Evolutionary conservation across 805 yeast species (phyloP).

Genomic region (Metschnikowia continentalis): DNA sequence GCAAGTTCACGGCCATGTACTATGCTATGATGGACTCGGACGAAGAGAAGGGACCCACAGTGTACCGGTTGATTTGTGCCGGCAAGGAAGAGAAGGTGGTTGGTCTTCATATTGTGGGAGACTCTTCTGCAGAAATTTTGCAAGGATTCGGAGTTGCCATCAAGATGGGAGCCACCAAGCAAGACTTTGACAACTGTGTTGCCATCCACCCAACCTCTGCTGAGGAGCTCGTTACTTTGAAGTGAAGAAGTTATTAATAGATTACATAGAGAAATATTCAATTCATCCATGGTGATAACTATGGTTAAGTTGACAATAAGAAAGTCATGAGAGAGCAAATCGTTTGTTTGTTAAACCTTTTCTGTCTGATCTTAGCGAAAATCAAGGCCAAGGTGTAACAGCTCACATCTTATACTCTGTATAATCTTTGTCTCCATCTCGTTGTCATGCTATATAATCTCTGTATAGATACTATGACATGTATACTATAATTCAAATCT

Average conservation of each 20-base stretch:
- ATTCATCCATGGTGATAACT: background rate
- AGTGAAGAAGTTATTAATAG: background rate
- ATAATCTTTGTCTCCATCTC: too few relatives aligned
- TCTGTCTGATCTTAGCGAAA: too few relatives aligned
- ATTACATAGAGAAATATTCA: background rate
- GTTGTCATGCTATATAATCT: too few relatives aligned
- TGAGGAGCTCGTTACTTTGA: conserved; percentile 90
- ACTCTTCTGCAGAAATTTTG: conserved; percentile 81
- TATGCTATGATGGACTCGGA: conserved; percentile 70
- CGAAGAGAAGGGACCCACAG: conserved; percentile 77
- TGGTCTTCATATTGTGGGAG: conserved; percentile 93
- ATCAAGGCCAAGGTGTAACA: too few relatives aligned
- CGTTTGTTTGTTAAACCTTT: too few relatives aligned
- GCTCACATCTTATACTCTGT: too few relatives aligned
- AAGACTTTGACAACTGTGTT: conserved; percentile 90
- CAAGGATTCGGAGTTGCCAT: conserved; percentile 99
- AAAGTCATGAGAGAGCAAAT: too few relatives aligned
- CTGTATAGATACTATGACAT: too few relatives aligned
- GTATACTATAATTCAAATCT: too few relatives aligned
- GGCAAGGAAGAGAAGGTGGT: conserved; percentile 90
- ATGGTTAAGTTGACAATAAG: too few relatives aligned
- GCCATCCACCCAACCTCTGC: conserved; percentile 99
- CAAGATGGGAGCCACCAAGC: conserved; percentile 98
- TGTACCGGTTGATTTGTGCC: conserved; percentile 73
- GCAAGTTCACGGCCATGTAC: conserved; percentile 88